These are phyloP conservation scores for Calonectria pseudoturangicola DNA, from an alignment of 2,329 filamentous ascomycete species.

Conservation along the genomic window DNA sequence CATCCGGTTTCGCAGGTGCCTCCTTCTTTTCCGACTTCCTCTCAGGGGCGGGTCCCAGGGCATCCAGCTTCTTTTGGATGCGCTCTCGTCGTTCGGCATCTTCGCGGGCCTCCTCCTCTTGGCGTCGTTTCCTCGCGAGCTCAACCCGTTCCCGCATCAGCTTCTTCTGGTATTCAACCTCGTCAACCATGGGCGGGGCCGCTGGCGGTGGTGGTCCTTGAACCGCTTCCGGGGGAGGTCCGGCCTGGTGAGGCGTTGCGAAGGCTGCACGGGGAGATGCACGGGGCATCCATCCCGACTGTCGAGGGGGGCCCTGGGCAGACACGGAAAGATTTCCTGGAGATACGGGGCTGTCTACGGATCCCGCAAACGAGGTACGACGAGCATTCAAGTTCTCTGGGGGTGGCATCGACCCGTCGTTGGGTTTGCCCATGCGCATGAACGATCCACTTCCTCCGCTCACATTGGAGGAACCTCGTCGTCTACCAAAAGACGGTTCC, in stretches of 20 bases:
- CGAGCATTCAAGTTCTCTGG: slow-evolving; percentile 66
- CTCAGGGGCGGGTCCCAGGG: slow-evolving; percentile 79
- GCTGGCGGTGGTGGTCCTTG: slow-evolving; percentile 57
- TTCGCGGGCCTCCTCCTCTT: slow-evolving; percentile 82
- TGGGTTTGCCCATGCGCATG: slow-evolving; percentile 70
- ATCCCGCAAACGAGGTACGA: slow-evolving; percentile 69
- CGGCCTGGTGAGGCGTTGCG: slow-evolving; percentile 62
- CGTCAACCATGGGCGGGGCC: slow-evolving; percentile 66
- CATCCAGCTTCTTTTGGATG: slow-evolving; percentile 82
- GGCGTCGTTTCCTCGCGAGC: slow-evolving; percentile 79
- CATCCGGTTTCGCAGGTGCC: slow-evolving; percentile 64
- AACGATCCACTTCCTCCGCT: slow-evolving; percentile 88
- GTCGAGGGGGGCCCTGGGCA: slow-evolving; percentile 54
- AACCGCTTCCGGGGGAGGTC: slow-evolving; percentile 55
- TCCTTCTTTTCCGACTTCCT: slow-evolving; percentile 75
- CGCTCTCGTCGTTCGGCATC: slow-evolving; percentile 83
- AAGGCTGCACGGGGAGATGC: slow-evolving; percentile 66
- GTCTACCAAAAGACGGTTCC: slow-evolving; percentile 81
- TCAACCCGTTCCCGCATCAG: slow-evolving; percentile 84
- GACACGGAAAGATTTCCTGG: slow-evolving; percentile 57
- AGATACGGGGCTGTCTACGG: slow-evolving; percentile 70
- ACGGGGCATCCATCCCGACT: slow-evolving; percentile 56
- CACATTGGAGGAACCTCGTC: slow-evolving; percentile 92
- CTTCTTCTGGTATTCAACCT: slow-evolving; percentile 79
- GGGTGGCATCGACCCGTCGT: slow-evolving; percentile 64